phyloP scores from a whole-genome alignment of 2,329 filamentous ascomycete genomes.

The Pseudogymnoascus sp. region DNA sequence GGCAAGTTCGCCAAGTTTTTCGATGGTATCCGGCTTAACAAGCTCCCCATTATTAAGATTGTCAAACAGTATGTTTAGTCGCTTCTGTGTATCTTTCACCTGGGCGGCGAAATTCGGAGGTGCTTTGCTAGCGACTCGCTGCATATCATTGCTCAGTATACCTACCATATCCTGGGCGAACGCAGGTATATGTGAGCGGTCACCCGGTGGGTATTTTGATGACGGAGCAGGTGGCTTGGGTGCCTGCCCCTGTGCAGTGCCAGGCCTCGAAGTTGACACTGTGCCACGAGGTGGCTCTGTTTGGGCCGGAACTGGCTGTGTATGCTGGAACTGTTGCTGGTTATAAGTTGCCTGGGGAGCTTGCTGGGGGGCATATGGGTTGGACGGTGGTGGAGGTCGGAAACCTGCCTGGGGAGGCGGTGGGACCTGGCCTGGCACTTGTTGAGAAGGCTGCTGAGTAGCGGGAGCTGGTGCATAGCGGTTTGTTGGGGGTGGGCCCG shows the following conservation, averaged over 20 bases:
- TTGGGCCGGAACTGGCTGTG: conserved; percentile 37
- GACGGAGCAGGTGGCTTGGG: conserved; percentile 48
- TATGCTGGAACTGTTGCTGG: conserved; percentile 41
- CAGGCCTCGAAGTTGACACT: conserved; percentile 36
- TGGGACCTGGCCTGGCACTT: conserved; percentile 17
- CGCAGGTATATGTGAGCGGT: conserved; percentile 81
- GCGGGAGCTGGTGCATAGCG: conserved; percentile 68
- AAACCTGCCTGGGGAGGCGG: conserved; percentile 38
- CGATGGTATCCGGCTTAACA: conserved; percentile 71
- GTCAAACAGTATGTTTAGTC: conserved; percentile 89
- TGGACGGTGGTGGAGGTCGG: conserved; percentile 42
- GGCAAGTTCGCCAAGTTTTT: conserved; percentile 58
- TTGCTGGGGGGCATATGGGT: conserved; percentile 35
- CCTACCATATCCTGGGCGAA: conserved; percentile 74
- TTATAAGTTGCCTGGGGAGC: conserved; percentile 27
- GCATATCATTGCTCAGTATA: conserved; percentile 75
- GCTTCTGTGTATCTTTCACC: conserved; percentile 89
- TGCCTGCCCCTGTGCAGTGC: conserved; percentile 36
- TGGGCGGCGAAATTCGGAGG: conserved; percentile 82
- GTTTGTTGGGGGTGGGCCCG: conserved; percentile 62
- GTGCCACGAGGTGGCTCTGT: conserved; percentile 39
- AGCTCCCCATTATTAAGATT: conserved; percentile 95
- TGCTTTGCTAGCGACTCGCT: conserved; percentile 78
- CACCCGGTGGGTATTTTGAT: conserved; percentile 70
- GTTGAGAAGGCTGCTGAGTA: conserved; percentile 46